phyloP scores from a whole-genome alignment of 192 early-diverging fungal species.

The Entrophospora sp. region DNA sequence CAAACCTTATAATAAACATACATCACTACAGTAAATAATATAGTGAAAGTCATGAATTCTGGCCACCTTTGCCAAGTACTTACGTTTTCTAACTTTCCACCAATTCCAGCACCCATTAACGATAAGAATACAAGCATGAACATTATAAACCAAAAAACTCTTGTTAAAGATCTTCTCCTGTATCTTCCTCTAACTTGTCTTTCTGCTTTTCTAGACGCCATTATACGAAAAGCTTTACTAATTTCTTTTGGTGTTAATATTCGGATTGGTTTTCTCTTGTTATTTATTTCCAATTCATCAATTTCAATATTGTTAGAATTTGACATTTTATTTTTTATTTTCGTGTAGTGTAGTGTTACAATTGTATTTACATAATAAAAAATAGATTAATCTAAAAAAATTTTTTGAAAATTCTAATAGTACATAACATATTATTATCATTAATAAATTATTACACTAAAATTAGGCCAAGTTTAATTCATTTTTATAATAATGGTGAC shows the following conservation, averaged over 20 bases:
- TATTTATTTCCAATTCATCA: too few relatives aligned
- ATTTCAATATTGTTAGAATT: too few relatives aligned
- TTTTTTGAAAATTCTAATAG: too few relatives aligned
- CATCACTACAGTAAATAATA: not conserved
- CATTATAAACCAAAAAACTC: slow-evolving; percentile 7
- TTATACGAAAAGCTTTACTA: not conserved
- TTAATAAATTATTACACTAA: too few relatives aligned
- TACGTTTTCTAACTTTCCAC: not conserved
- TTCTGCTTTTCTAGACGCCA: not conserved
- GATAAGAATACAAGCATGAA: slow-evolving; percentile 11
- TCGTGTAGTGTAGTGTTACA: too few relatives aligned
- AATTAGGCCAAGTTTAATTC: too few relatives aligned
- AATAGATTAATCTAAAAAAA: too few relatives aligned
- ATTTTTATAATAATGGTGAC: too few relatives aligned
- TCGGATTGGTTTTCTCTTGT: too few relatives aligned
- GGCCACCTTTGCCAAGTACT: slow-evolving; percentile 1
- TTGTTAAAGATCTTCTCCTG: not conserved
- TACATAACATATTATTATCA: too few relatives aligned
- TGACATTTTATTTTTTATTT: too few relatives aligned
- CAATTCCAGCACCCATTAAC: slow-evolving; percentile 6
- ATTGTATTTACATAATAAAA: too few relatives aligned
- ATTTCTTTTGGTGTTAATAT: slow-evolving; percentile 7
- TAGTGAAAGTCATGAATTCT: not conserved
- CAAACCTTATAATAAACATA: slow-evolving; percentile 14
- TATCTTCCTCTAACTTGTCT: slow-evolving; percentile 6